Base-by-base conservation (phyloP, 495 filamentous ascomycete species). In the Lophiostoma macrostomum region DNA sequence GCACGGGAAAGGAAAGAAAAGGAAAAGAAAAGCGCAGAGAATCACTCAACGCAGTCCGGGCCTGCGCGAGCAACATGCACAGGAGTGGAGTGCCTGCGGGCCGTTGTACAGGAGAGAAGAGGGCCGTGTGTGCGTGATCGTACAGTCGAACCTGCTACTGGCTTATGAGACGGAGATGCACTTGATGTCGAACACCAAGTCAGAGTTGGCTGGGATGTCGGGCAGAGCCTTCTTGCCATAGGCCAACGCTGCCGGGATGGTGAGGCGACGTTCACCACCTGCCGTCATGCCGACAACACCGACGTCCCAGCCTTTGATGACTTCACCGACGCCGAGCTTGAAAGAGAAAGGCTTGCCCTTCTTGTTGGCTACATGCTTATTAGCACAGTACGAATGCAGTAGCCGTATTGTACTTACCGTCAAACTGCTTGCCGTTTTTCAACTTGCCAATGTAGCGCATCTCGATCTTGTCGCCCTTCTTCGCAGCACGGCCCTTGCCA, bases 261-360 rank as follows among this genome's bases (percentile, higher is more conserved):
- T 87, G 65, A 99, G 80, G 44, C 93, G 82, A 58, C 93, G 88
- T 79, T 97, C 94, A 53, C 89, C 90, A 69, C 93, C 90, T 50
- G 87, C 81, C 45, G 85, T 74, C 90, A 99, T 96, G 67, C 93
- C 93, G 50, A 77, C 78, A 56, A 99, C 73, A 69, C 93, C 93
- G 55, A 96, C 82, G 67, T 99, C 94, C 93, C 91, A 96, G 60
- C 93, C 93, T 79, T 95, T 91, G 75, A 99, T 97, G 60, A 99
- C 93, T 66, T 96, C 88, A 51, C 90, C 90, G 68, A 80, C 81
- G 58, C 94, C 93, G 41, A 95, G 79, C 72, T 88, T 91, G 83
- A 97, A 96, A 61, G 76, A 79, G 75, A 99, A 99, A 16, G 94
- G 91, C 73, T 91, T 86, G 60, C 93, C 93, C 75, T 91, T 95